Conservation (phyloP, 768 basidiomycete genomes). For the Termitomyces sp. region DNA sequence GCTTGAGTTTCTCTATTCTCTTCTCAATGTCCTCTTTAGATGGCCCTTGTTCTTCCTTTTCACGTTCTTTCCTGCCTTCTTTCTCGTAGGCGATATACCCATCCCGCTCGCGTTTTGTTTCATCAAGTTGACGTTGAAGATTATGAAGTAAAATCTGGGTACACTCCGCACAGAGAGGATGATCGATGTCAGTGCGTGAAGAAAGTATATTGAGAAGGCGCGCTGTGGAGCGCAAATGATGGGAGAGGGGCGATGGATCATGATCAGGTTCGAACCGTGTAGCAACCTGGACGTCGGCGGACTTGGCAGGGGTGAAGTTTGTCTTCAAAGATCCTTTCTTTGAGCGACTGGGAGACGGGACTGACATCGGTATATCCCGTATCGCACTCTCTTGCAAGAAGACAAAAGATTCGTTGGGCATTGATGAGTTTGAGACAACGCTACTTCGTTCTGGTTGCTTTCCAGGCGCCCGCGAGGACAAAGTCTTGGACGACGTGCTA, state of each 20-base stretch:
- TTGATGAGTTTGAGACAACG: slow-evolving; percentile 25
- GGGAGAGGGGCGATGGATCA: slow-evolving; percentile 69
- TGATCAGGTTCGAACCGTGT: slow-evolving; percentile 45
- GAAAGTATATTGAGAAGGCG: slow-evolving; percentile 76
- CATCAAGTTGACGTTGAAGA: slow-evolving; percentile 79
- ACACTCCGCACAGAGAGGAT: slow-evolving; percentile 94
- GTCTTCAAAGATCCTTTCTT: slow-evolving; percentile 41
- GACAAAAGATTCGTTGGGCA: slow-evolving; percentile 88
- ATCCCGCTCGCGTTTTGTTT: slow-evolving; percentile 87
- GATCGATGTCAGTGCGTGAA: slow-evolving; percentile 76
- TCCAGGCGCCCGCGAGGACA: slow-evolving; percentile 53
- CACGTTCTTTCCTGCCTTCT: slow-evolving; percentile 77
- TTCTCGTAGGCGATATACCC: slow-evolving; percentile 92
- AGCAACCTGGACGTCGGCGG: slow-evolving; percentile 19
- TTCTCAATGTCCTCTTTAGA: slow-evolving; percentile 62
- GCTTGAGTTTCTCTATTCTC: slow-evolving; percentile 67
- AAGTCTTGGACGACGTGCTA: slow-evolving; percentile 27
- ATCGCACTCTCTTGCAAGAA: slow-evolving; percentile 82
- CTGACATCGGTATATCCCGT: slow-evolving; percentile 58
- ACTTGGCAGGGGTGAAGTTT: slow-evolving; percentile 22
- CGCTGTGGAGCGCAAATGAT: slow-evolving; percentile 70
- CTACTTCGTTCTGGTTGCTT: slow-evolving; percentile 50
- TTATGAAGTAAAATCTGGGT: slow-evolving; percentile 74
- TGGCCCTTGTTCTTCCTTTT: slow-evolving; percentile 58
- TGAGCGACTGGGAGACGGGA: slow-evolving; percentile 34